Evolutionary conservation across 1,284 basidiomycete species (phyloP).

Genomic region (Cystobasidium sp.): DNA sequence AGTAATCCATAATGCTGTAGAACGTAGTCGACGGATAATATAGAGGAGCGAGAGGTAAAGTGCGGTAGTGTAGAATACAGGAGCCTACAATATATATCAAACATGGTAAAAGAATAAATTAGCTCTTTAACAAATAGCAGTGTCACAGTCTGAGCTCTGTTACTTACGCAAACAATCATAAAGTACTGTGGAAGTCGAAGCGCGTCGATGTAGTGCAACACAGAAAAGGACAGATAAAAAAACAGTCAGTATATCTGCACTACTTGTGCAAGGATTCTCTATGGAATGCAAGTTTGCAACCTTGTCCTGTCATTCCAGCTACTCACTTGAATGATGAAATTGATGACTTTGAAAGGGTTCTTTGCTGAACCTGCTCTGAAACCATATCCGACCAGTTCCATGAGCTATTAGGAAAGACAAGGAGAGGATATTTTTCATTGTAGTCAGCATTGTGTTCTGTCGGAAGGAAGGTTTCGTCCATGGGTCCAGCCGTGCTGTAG

Average conservation of each 20-base stretch:
- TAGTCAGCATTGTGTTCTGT: background rate
- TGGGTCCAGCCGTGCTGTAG: too few relatives aligned
- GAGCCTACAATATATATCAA: slow-evolving; percentile 51
- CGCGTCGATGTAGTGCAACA: too few relatives aligned
- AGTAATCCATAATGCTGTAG: slow-evolving; percentile 48
- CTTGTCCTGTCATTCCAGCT: background rate
- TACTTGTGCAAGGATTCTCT: too few relatives aligned
- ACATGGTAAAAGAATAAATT: background rate
- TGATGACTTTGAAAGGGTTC: slow-evolving; percentile 49
- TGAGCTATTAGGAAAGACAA: slow-evolving; percentile 33
- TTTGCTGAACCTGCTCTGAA: slow-evolving; percentile 44
- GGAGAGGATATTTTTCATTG: background rate
- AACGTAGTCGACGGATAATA: slow-evolving; percentile 47
- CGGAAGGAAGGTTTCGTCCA: too few relatives aligned
- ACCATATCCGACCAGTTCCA: slow-evolving; percentile 49
- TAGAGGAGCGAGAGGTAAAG: slow-evolving; percentile 56
- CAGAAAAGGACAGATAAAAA: slow-evolving; percentile 29
- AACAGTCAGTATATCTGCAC: too few relatives aligned
- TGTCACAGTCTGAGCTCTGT: background rate
- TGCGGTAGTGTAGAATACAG: slow-evolving; percentile 58
- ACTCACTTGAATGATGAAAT: slow-evolving; percentile 48
- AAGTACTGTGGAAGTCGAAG: slow-evolving; percentile 57
- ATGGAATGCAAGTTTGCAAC: background rate
- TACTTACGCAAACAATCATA: slow-evolving; percentile 58
- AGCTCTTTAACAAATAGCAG: too few relatives aligned